These are phyloP conservation scores for Hypoxylon sp. DNA, from an alignment of 2,329 filamentous ascomycete genomes.

Conservation along the genomic window DNA sequence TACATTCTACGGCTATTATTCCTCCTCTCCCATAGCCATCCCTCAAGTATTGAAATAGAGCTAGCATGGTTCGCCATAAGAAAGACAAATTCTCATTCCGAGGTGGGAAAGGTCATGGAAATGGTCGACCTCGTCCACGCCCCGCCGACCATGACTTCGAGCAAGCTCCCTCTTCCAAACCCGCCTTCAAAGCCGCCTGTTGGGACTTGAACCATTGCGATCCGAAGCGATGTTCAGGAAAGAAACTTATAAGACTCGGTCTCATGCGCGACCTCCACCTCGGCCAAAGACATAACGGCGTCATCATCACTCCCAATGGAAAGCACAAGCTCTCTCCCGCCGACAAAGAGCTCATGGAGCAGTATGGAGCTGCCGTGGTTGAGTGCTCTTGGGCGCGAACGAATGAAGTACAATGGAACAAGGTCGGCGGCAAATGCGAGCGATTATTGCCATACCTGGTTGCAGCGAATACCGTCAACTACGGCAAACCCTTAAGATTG, in stretches of 20 bases:
- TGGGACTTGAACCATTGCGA: slow-evolving; percentile 99
- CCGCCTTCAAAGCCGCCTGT: slow-evolving; percentile 89
- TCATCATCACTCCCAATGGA: slow-evolving; percentile 96
- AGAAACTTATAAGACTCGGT: slow-evolving; percentile 91
- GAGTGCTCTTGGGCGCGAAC: slow-evolving; percentile 98
- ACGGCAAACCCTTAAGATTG: slow-evolving; percentile 92
- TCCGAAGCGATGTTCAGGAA: slow-evolving; percentile 95
- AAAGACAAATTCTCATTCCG: slow-evolving; percentile 83
- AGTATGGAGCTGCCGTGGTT: slow-evolving; percentile 93
- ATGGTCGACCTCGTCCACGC: slow-evolving; percentile 69
- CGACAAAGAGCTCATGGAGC: slow-evolving; percentile 84
- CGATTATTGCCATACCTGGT: slow-evolving; percentile 93
- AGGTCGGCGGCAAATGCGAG: slow-evolving; percentile 95
- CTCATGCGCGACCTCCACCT: slow-evolving; percentile 94
- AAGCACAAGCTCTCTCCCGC: slow-evolving; percentile 87
- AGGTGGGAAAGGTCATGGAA: slow-evolving; percentile 78
- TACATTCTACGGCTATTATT: neutral
- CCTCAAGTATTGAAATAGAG: neutral
- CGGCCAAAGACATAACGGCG: slow-evolving; percentile 90
- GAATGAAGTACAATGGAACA: slow-evolving; percentile 89
- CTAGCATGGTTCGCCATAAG: slow-evolving; percentile 91
- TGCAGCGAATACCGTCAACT: slow-evolving; percentile 97
- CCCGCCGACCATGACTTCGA: slow-evolving; percentile 59
- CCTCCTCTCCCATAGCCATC: neutral
- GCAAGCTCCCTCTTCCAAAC: slow-evolving; percentile 61